Base-by-base conservation (phyloP, 495 filamentous ascomycete species). In the Aspergillus leporis region DNA sequence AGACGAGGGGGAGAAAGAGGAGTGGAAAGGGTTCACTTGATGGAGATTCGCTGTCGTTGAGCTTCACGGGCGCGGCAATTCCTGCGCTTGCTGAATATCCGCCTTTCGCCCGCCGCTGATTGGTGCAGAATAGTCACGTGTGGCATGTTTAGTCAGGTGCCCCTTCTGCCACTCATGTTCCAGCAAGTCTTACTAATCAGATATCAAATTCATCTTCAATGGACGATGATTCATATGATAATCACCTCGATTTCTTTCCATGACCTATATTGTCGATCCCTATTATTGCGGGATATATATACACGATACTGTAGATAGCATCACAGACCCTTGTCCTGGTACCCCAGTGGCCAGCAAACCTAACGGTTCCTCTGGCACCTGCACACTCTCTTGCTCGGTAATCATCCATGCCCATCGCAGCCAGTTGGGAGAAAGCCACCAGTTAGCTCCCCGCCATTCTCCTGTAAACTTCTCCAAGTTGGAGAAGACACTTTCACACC, bases 11-110 rank as follows among this genome's bases (percentile, higher is more conserved):
- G 61, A 68, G 55, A 62, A 59, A 49, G 61, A 60, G 60, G 53
- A 64, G 60, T 65, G 64, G 60, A 61, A 66, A 66, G 66, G 61
- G 67, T 60, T 56, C 55, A 51, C 25, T 46, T 55, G 38, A 51
- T 36, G 51, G 58, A 50, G 63, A 55, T 57, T 31, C 40, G 58
- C 55, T 54, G 65, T 66, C 40, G 64, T 61, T 66, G 62, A 69
- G 65, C 67, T 73, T 57, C 56, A 47, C 48, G 32, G 21, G 50
- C 57, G 60, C 65, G 66, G 71, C 74, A 76, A 75, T 74, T 76
- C 74, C 68, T 75, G 73, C 74, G 67, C 67, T 55, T 78, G 74
- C 74, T 77, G 74, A 75, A 75, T 72, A 75, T 75, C 75, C 75
- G 74, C 69, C 69, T 78, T 79, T 78, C 59, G 53, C 61, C 56